Evolutionary conservation across 1,284 basidiomycete species (phyloP).

Genomic region (Sanguinoderma infundibulare): DNA sequence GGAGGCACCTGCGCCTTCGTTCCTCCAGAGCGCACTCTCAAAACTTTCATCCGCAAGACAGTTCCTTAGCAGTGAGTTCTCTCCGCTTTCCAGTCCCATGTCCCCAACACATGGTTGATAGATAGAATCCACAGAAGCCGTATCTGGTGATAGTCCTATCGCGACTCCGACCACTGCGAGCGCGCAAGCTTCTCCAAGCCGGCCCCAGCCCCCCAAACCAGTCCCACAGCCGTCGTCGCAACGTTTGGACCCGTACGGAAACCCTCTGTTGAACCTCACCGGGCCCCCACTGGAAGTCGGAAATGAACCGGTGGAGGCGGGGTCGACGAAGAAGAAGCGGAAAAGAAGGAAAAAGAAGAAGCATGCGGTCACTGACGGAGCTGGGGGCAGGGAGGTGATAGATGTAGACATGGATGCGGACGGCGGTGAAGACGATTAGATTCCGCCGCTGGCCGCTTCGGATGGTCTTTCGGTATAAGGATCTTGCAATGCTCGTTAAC

Average conservation of each 20-base stretch:
- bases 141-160: neutral
- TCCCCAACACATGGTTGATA: neutral
- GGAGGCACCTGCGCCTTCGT: neutral
- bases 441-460: neutral
- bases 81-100: neutral
- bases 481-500: neutral
- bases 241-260: slow-evolving; percentile 10
- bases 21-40: neutral
- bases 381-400: neutral
- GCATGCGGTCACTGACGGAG: slow-evolving; percentile 27
- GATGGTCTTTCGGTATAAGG: neutral
- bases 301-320: slow-evolving; percentile 35
- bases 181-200: neutral
- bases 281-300: slow-evolving; percentile 47
- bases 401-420: slow-evolving; percentile 4
- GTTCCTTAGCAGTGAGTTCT: neutral
- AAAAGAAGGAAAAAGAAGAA: slow-evolving; percentile 65
- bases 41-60: neutral
- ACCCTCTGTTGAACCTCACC: slow-evolving; percentile 59
- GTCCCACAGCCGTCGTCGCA: slow-evolving; percentile 3
- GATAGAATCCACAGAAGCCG: neutral
- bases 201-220: neutral
- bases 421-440: slow-evolving; percentile 6
- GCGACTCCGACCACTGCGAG: neutral
- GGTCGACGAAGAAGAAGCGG: slow-evolving; percentile 56